Evolutionary conservation across 306 rosid genomes (phyloP).

Genomic region (Vicia villosa): DNA sequence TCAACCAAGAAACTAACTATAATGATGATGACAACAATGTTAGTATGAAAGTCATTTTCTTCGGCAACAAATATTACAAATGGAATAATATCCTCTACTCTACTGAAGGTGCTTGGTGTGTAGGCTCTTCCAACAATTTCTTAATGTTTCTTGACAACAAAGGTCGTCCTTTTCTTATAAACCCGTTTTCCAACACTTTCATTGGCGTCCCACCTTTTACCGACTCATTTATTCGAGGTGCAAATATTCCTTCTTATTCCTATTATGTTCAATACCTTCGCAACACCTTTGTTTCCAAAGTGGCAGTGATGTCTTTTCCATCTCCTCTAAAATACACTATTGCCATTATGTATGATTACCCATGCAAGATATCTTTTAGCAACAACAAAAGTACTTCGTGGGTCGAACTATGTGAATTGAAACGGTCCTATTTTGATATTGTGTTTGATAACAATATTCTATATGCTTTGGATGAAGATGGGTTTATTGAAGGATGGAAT

Average conservation of each 20-base stretch:
- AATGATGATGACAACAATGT: background rate
- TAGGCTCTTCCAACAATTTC: slow-evolving; percentile 29
- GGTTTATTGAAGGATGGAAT: too few species aligned
- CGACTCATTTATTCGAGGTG: background rate
- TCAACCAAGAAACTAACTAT: background rate
- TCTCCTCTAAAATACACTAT: background rate
- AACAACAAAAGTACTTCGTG: background rate
- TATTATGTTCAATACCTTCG: background rate
- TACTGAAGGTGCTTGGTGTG: slow-evolving; percentile 24
- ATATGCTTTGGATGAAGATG: background rate
- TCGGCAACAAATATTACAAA: background rate
- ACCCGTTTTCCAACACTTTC: background rate
- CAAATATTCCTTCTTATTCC: background rate
- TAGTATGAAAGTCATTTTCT: background rate
- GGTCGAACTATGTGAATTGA: background rate
- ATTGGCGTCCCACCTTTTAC: slow-evolving; percentile 16
- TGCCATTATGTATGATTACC: background rate
- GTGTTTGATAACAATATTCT: slow-evolving; percentile 14
- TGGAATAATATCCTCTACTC: background rate
- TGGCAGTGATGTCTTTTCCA: background rate
- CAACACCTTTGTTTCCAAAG: slow-evolving; percentile 6
- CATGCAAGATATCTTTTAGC: slow-evolving; percentile 1
- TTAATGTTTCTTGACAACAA: background rate
- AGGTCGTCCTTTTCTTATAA: slow-evolving; percentile 4
- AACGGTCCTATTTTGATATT: slow-evolving; percentile 14